Percentiles rank a stretch among this genome's conserved stretches.
These are phyloP conservation scores for Chlorencoelia australis DNA, from an alignment of 2,329 filamentous ascomycete genomes.

Conservation along the genomic window DNA sequence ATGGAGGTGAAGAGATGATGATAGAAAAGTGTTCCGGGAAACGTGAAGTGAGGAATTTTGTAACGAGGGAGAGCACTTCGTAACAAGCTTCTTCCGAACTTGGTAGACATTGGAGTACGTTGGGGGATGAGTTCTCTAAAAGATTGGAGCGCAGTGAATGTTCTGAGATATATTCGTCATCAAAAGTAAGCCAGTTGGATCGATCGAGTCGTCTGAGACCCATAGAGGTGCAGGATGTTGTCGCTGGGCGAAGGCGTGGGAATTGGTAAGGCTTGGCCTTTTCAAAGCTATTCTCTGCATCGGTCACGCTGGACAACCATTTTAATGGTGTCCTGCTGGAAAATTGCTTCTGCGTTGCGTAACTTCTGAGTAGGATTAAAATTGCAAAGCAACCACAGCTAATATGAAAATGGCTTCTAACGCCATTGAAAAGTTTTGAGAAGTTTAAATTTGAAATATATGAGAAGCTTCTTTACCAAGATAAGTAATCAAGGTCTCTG, in stretches of 20 bases:
- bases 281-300: too few species aligned
- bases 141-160: conserved; percentile 33
- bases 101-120: conserved; percentile 36
- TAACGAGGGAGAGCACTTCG: conserved; percentile 37
- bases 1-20: conserved; percentile 23
- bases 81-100: conserved; percentile 35
- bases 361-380: too few species aligned
- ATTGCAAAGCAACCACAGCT: too few species aligned
- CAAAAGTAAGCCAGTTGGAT: conserved; percentile 38
- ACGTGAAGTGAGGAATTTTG: conserved; percentile 33
- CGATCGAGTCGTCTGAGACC: conserved; percentile 36
- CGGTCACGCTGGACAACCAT: too few species aligned
- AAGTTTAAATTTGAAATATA: too few species aligned
- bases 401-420: too few species aligned
- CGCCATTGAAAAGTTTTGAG: too few species aligned
- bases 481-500: too few species aligned
- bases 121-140: conserved; percentile 28
- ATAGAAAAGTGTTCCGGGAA: conserved; percentile 35
- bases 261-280: conserved; percentile 1
- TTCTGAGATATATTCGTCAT: conserved; percentile 35
- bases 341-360: too few species aligned
- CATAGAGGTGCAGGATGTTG: conserved; percentile 32
- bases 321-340: too few species aligned
- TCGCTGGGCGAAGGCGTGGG: conserved; percentile 1
- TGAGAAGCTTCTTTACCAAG: too few species aligned